Conservation (phyloP, 768 basidiomycete genomes). For the Tylopilus plumbeoviolaceoides region DNA sequence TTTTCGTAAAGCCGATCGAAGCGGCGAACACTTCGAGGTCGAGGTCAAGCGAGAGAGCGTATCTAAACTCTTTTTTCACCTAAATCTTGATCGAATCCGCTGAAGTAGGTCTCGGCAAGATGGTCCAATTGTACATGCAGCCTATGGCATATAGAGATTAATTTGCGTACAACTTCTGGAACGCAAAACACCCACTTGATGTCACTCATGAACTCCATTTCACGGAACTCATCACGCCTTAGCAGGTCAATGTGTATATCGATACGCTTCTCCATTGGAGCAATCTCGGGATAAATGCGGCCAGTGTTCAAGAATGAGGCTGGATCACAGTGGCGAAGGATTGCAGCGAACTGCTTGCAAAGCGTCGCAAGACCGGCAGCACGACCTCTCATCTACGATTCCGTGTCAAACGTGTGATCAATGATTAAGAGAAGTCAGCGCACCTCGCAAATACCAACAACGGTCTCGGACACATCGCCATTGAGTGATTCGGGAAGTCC, state of each 20-base stretch:
- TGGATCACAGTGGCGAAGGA: conserved; percentile 76
- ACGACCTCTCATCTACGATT: conserved; percentile 71
- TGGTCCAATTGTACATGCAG: conserved; percentile 93
- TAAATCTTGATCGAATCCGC: conserved; percentile 79
- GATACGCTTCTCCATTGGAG: conserved; percentile 84
- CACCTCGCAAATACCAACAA: conserved; percentile 97
- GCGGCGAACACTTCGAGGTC: conserved; percentile 95
- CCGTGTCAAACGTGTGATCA: background rate
- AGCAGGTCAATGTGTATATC: conserved; percentile 89
- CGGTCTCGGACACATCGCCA: conserved; percentile 71
- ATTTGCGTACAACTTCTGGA: background rate
- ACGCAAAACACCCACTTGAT: conserved; percentile 66
- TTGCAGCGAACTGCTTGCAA: conserved; percentile 85
- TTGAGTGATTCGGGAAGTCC: conserved; percentile 82
- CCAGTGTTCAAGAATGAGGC: conserved; percentile 85
- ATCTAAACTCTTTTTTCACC: conserved; percentile 87
- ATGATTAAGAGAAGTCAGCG: conserved; percentile 13
- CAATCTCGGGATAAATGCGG: conserved; percentile 77
- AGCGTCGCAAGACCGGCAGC: conserved; percentile 76
- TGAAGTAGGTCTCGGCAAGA: conserved; percentile 83
- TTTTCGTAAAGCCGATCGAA: conserved; percentile 86
- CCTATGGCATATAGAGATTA: conserved; percentile 38
- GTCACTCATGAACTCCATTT: conserved; percentile 90
- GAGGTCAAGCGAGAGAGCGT: conserved; percentile 75
- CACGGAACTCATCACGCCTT: conserved; percentile 85